Evolutionary conservation across 768 basidiomycete genomes (phyloP), one percentile per base, ranked within the genome.

Genomic region (Tricholoma saponaceum): DNA sequence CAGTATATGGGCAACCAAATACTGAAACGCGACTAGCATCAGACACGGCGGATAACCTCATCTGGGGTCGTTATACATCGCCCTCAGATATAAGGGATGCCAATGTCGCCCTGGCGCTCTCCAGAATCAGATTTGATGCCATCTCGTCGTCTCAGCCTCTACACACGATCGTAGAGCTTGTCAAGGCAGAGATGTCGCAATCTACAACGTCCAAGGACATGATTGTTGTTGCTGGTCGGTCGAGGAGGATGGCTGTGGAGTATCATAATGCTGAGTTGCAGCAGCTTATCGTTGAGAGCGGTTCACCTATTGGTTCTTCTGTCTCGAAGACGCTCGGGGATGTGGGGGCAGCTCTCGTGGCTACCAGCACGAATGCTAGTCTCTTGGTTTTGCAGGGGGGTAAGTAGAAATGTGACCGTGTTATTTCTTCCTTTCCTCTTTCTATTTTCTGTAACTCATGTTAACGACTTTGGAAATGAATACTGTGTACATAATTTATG

Each of bases 1-100:
- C 92, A 0, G 70, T 90, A 0, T 94, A 94, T 59, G 87, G 82
- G 0, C 73, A 80, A 25, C 72, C 76, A 5, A 84, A 75, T 56
- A 89, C 90, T 5, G 78, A 87, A 64, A 85, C 79, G 10, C 80
- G 81, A 5, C 71, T 97, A 12, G 83, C 81, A 3, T 95, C 92
- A 0, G 84, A 89, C 20, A 89, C 90, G 1, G 92, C 92, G 0
- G 95, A 98, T 69, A 84, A 86, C 64, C 62, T 95, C 25, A 64
- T 83, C 20, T 95, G 94, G 92, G 76, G 79, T 0, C 81, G 80
- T 41, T 90, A 84, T 63, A 76, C 86, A 1, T 66, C 69, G 5
- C 61, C 71, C 0, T 61, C 67, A 8, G 57, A 63, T 50, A 8
- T 60, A 18, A 72, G 65, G 47, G 64, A 72, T 41, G 58, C 71